Evolutionary conservation across 148 eudicot species (phyloP).

Genomic region (Rhododendron henanense): DNA sequence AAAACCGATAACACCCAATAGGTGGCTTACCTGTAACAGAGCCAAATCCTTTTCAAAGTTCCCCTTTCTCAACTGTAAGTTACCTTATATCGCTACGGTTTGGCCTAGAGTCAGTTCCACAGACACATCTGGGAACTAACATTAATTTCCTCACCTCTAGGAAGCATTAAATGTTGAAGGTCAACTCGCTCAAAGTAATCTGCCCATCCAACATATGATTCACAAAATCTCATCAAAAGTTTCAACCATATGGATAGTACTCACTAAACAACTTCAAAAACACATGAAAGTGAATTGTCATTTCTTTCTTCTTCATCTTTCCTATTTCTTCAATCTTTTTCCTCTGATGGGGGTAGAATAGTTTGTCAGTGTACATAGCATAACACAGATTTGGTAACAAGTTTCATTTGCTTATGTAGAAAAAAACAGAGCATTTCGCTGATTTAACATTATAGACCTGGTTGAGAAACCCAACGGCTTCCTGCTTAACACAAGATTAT

Average conservation of each 20-base stretch:
- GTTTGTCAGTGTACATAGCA: background rate
- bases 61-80: background rate
- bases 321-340: background rate
- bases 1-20: background rate
- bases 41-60: background rate
- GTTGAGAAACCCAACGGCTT: background rate
- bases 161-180: background rate
- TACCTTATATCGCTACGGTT: background rate
- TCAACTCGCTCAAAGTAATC: background rate
- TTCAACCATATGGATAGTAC: background rate
- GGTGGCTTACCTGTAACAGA: background rate
- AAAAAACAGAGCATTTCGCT: background rate
- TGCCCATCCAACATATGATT: background rate
- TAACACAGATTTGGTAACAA: background rate
- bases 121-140: background rate
- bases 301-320: background rate
- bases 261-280: background rate
- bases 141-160: background rate
- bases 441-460: background rate
- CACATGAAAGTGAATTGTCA: background rate
- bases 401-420: background rate
- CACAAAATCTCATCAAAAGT: background rate
- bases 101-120: background rate
- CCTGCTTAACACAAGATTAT: background rate
- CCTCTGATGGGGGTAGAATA: background rate